Evolutionary conservation across 805 yeast genomes (phyloP).

Genomic region (Tetrapisispora namnaoensis): DNA sequence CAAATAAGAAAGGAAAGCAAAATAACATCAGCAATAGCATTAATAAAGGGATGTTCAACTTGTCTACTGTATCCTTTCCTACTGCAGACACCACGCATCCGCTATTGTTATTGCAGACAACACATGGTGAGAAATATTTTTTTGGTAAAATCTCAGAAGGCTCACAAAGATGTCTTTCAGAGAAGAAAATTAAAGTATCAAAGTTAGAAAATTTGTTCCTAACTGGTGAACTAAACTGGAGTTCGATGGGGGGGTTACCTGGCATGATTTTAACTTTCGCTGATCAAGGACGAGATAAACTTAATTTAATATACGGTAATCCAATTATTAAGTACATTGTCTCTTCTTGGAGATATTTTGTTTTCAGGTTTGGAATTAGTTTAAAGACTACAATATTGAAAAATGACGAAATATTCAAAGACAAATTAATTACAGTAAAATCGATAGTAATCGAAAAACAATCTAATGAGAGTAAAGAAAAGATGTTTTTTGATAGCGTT

Average conservation of each 20-base stretch:
- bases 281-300: constrained; percentile 57
- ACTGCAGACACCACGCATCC: constrained; percentile 54
- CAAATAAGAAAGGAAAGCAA: not conserved
- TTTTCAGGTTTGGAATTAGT: constrained; percentile 64
- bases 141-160: constrained; percentile 85
- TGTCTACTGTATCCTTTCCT: constrained; percentile 49
- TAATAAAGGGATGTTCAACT: constrained; percentile 34
- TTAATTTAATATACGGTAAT: constrained; percentile 48
- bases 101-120: constrained; percentile 37
- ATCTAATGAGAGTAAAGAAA: not conserved
- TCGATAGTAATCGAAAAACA: constrained; percentile 23
- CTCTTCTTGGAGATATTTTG: constrained; percentile 79
- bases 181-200: constrained; percentile 46
- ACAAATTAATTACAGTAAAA: constrained; percentile 31
- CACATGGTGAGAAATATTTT: constrained; percentile 38
- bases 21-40: not conserved
- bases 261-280: constrained; percentile 76
- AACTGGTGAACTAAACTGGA: constrained; percentile 73
- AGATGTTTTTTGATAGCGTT: constrained; percentile 5
- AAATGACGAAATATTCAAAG: constrained; percentile 20
- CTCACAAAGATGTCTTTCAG: constrained; percentile 63
- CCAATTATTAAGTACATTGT: constrained; percentile 45
- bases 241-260: constrained; percentile 82
- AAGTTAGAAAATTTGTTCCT: constrained; percentile 58
- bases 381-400: constrained; percentile 29